A percentile compares a stretch with the other conserved stretches of the same genome.
Evolutionary conservation across 1,284 basidiomycete species (phyloP).

Genomic region (Trametes pubescens): DNA sequence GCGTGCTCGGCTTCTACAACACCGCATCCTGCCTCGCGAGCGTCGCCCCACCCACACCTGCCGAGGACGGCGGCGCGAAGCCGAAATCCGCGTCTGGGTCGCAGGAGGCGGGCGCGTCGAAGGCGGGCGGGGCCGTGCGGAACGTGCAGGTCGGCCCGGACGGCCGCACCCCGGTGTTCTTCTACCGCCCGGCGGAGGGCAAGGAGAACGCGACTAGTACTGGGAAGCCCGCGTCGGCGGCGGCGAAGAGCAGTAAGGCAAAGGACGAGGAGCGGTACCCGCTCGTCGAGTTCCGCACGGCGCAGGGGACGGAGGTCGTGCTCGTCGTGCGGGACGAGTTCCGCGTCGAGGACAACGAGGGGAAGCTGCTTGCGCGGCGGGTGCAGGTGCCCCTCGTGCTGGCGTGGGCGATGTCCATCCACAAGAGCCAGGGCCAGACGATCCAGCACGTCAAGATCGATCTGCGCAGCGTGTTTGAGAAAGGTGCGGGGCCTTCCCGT

Average conservation of each 20-base stretch:
- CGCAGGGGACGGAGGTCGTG: slow-evolving; percentile 72
- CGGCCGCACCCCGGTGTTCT: slow-evolving; percentile 41
- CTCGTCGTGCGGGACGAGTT: slow-evolving; percentile 49
- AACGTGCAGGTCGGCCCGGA: slow-evolving; percentile 47
- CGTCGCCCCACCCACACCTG: slow-evolving; percentile 9
- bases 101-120: slow-evolving; percentile 30
- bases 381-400: slow-evolving; percentile 83
- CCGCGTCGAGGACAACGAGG: slow-evolving; percentile 55
- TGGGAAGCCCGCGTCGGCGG: slow-evolving; percentile 29
- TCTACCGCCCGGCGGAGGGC: slow-evolving; percentile 35
- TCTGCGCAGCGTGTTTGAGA: slow-evolving; percentile 86
- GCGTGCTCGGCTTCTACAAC: slow-evolving; percentile 44
- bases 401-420: slow-evolving; percentile 95
- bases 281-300: slow-evolving; percentile 80
- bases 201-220: slow-evolving; percentile 40
- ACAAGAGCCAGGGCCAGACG: slow-evolving; percentile 94
- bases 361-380: slow-evolving; percentile 47
- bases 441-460: slow-evolving; percentile 88
- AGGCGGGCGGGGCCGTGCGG: slow-evolving; percentile 42
- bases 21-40: slow-evolving; percentile 36
- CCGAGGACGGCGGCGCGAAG: slow-evolving; percentile 25
- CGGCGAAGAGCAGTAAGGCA: slow-evolving; percentile 36
- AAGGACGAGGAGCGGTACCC: slow-evolving; percentile 61
- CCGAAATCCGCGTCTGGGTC: slow-evolving; percentile 31
- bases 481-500: slow-evolving; percentile 53